These are phyloP conservation scores for Tolypocladium amazonense DNA, from an alignment of 2,329 filamentous ascomycete genomes.

Conservation along the genomic window DNA sequence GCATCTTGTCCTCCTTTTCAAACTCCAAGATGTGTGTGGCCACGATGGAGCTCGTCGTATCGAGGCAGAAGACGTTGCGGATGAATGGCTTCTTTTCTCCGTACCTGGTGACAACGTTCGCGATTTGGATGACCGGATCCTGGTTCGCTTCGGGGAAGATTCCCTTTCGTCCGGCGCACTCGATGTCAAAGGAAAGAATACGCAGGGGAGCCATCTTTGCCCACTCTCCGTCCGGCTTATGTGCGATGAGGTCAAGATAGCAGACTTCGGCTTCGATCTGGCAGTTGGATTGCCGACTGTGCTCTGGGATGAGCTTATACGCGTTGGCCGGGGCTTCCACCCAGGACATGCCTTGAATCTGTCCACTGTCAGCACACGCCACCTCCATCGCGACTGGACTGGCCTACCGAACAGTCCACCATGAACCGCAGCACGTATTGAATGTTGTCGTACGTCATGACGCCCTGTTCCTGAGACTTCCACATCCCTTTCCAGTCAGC, in stretches of 20 bases:
- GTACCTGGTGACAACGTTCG: constrained; percentile 87
- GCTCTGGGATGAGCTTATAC: constrained; percentile 58
- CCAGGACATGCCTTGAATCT: constrained; percentile 96
- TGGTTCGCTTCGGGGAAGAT: constrained; percentile 89
- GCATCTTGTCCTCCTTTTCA: constrained; percentile 73
- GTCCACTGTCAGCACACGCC: constrained; percentile 7
- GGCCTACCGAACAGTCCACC: constrained; percentile 77
- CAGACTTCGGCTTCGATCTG: constrained; percentile 88
- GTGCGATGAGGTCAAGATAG: constrained; percentile 75
- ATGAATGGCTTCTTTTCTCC: constrained; percentile 95
- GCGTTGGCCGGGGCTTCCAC: constrained; percentile 70
- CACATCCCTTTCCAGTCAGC: constrained; percentile 90
- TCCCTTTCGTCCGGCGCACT: constrained; percentile 94
- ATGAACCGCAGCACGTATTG: constrained; percentile 94
- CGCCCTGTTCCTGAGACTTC: constrained; percentile 56
- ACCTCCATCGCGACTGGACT: neutral
- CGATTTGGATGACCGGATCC: constrained; percentile 96
- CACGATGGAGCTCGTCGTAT: constrained; percentile 85
- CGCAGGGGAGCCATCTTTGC: constrained; percentile 94
- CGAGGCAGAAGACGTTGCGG: constrained; percentile 90
- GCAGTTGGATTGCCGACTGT: constrained; percentile 76
- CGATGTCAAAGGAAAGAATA: constrained; percentile 94
- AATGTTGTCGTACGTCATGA: constrained; percentile 91
- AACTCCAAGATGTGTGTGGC: constrained; percentile 89
- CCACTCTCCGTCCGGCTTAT: constrained; percentile 87